A percentile compares a stretch with the other conserved stretches of the same genome.
Conservation (phyloP, 2,329 filamentous ascomycete species). For the Purpureocillium takamizusanense region DNA sequence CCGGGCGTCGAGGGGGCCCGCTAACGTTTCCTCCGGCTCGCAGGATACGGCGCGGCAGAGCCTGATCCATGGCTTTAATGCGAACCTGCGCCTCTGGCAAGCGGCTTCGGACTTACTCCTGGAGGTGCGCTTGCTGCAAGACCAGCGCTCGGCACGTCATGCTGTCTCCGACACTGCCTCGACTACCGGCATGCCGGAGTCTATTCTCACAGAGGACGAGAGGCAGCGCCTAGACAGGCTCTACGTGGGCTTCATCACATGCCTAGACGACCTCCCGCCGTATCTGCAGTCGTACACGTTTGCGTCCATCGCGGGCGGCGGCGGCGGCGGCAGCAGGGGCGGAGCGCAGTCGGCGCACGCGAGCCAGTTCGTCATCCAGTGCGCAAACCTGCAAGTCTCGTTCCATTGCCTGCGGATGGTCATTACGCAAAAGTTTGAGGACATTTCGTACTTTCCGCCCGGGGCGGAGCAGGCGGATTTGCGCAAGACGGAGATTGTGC, state of each 20-base stretch:
- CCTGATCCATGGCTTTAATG: slow-evolving; percentile 31
- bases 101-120: slow-evolving; percentile 28
- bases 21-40: slow-evolving; percentile 5
- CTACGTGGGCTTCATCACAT: slow-evolving; percentile 30
- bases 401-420: slow-evolving; percentile 32
- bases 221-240: slow-evolving; percentile 23
- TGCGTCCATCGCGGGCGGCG: slow-evolving; percentile 4
- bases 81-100: slow-evolving; percentile 30
- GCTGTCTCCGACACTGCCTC: neutral
- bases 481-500: slow-evolving; percentile 31
- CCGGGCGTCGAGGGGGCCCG: slow-evolving; percentile 8
- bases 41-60: slow-evolving; percentile 12
- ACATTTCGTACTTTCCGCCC: slow-evolving; percentile 18
- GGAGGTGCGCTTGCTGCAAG: slow-evolving; percentile 23
- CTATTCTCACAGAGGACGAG: slow-evolving; percentile 13
- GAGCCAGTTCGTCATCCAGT: slow-evolving; percentile 27
- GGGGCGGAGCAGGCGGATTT: slow-evolving; percentile 22
- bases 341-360: slow-evolving; percentile 11
- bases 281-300: slow-evolving; percentile 22
- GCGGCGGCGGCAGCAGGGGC: neutral
- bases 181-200: neutral
- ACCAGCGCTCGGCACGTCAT: slow-evolving; percentile 11
- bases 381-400: slow-evolving; percentile 29
- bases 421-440: slow-evolving; percentile 26
- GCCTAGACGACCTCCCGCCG: slow-evolving; percentile 26